Percentiles rank a stretch among this genome's conserved stretches.
Evolutionary conservation across 345 rosid genomes (phyloP).

Genomic region (Hevea brasiliensis): DNA sequence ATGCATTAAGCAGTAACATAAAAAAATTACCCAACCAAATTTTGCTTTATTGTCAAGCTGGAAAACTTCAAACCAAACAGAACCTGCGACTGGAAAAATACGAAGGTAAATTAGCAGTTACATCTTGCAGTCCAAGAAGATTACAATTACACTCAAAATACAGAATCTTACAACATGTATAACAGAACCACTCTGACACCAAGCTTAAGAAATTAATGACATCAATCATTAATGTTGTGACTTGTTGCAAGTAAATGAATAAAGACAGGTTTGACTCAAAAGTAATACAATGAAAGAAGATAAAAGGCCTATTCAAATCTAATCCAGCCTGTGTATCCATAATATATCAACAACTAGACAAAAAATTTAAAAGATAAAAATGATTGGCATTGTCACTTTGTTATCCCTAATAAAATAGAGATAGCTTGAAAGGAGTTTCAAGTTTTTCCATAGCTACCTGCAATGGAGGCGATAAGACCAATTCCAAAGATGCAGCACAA

Average conservation of each 20-base stretch:
- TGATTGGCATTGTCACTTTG: too few relatives aligned
- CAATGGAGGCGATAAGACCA: too few relatives aligned
- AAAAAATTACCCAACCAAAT: slow-evolving; percentile 62
- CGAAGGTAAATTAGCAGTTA: slow-evolving; percentile 19
- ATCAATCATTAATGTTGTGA: not conserved
- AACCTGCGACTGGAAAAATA: slow-evolving; percentile 50
- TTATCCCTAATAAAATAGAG: too few relatives aligned
- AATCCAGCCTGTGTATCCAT: not conserved
- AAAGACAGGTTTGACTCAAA: not conserved
- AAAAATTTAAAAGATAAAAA: too few relatives aligned
- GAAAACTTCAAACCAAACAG: slow-evolving; percentile 73
- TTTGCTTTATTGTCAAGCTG: slow-evolving; percentile 81
- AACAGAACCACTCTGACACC: too few relatives aligned
- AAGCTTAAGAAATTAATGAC: not conserved
- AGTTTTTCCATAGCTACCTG: too few relatives aligned
- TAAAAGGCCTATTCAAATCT: not conserved
- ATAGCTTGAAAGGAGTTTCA: too few relatives aligned
- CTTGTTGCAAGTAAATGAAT: not conserved
- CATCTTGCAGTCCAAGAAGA: too few relatives aligned
- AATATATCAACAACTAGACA: too few relatives aligned
- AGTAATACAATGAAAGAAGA: not conserved
- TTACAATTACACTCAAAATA: not conserved
- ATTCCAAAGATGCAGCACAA: too few relatives aligned
- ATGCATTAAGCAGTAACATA: slow-evolving; percentile 21
- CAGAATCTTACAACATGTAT: not conserved